A percentile compares a stretch with the other conserved stretches of the same genome.
Evolutionary conservation across 805 yeast species (phyloP).

Genomic region (Komagataella populi): DNA sequence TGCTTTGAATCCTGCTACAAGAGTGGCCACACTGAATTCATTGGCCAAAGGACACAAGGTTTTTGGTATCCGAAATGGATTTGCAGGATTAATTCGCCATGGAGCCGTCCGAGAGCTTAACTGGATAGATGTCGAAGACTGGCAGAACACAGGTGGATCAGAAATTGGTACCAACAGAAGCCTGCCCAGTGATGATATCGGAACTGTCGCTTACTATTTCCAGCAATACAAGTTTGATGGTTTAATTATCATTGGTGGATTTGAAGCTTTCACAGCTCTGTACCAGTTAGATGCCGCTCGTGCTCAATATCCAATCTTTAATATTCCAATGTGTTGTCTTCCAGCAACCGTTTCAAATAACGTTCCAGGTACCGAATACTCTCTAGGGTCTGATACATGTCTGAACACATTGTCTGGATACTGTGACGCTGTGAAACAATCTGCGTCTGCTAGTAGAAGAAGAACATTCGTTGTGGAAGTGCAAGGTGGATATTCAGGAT

Average conservation of each 20-base stretch:
- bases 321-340: slow-evolving; percentile 64
- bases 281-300: slow-evolving; percentile 52
- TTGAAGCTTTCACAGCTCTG: slow-evolving; percentile 65
- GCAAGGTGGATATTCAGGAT: slow-evolving; percentile 81
- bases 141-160: slow-evolving; percentile 69
- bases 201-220: slow-evolving; percentile 59
- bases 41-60: slow-evolving; percentile 64
- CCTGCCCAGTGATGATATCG: slow-evolving; percentile 52
- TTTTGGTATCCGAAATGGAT: slow-evolving; percentile 64
- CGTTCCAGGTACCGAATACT: slow-evolving; percentile 74
- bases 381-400: slow-evolving; percentile 67
- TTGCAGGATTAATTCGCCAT: slow-evolving; percentile 52
- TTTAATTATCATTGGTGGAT: slow-evolving; percentile 65
- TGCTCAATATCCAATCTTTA: slow-evolving; percentile 50
- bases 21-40: slow-evolving; percentile 64
- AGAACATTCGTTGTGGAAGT: slow-evolving; percentile 73
- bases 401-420: slow-evolving; percentile 55
- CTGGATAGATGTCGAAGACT: slow-evolving; percentile 62
- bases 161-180: slow-evolving; percentile 72
- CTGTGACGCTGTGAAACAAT: slow-evolving; percentile 69
- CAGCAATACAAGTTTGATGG: slow-evolving; percentile 61
- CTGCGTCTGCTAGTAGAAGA: slow-evolving; percentile 67
- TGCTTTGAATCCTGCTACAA: slow-evolving; percentile 66
- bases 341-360: slow-evolving; percentile 76
- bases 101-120: slow-evolving; percentile 44